Percentiles rank a stretch among this genome's conserved stretches.
Conservation (phyloP, 257 asterid species). For the Orobanche coerulescens region DNA sequence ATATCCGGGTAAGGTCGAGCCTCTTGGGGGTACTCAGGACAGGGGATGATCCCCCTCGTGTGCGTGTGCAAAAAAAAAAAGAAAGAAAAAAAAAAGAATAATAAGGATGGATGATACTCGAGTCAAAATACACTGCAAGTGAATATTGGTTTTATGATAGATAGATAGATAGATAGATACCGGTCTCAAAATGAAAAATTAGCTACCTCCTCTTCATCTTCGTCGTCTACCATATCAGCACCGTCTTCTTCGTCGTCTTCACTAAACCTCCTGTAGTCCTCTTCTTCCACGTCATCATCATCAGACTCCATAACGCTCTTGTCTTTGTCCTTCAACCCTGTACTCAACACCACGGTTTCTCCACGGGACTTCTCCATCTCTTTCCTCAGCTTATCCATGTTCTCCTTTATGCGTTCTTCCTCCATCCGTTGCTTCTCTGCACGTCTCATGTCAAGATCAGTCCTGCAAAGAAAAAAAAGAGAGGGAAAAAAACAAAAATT, state of each 20-base stretch:
- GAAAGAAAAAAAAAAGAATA: no score
- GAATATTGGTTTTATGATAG: no score
- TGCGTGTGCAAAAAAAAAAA: no score
- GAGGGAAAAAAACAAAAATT: no score
- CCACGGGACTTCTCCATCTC: slow-evolving; percentile 86
- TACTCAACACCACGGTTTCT: slow-evolving; percentile 69
- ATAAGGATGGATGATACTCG: no score
- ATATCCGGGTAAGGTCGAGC: no score
- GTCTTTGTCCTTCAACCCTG: slow-evolving; percentile 72
- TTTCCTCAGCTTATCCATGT: slow-evolving; percentile 77
- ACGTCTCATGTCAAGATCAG: slow-evolving; percentile 83
- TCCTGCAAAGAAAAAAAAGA: no score
- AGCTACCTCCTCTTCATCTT: slow-evolving; percentile 24
- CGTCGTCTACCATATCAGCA: slow-evolving; percentile 19
- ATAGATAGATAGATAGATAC: no score
- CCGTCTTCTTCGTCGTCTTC: slow-evolving; percentile 22
- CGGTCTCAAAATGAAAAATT: slow-evolving; percentile 26
- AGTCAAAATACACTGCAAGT: no score
- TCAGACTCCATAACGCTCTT: slow-evolving; percentile 41
- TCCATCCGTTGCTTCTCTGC: slow-evolving; percentile 74
- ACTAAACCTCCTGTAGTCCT: slow-evolving; percentile 21
- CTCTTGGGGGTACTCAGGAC: no score
- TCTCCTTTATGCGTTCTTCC: slow-evolving; percentile 64
- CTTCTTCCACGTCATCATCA: slow-evolving; percentile 35
- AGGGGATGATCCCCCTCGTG: no score